Evolutionary conservation across 768 basidiomycete species (phyloP).

Genomic region (Lactarius hengduanensis): DNA sequence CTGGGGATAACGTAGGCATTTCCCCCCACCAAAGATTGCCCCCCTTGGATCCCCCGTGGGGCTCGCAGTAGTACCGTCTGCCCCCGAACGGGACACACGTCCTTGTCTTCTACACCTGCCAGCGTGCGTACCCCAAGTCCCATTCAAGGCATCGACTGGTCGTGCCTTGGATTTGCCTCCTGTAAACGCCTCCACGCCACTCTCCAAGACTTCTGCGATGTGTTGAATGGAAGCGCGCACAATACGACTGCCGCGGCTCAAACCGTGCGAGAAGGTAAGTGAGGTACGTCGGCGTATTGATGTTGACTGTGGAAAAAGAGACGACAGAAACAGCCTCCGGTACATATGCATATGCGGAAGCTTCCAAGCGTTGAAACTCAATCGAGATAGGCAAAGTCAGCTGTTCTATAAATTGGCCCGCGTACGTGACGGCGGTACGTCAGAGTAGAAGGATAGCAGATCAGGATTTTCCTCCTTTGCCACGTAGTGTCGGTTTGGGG

Average conservation of each 20-base stretch:
- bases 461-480: slow-evolving; percentile 42
- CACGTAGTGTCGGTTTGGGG: slow-evolving; percentile 57
- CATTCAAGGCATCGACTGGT: slow-evolving; percentile 50
- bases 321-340: slow-evolving; percentile 47
- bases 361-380: slow-evolving; percentile 44
- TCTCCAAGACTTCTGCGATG: slow-evolving; percentile 66
- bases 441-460: slow-evolving; percentile 34
- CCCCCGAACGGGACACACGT: slow-evolving; percentile 47
- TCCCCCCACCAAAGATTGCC: slow-evolving; percentile 46
- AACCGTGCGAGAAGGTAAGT: slow-evolving; percentile 59
- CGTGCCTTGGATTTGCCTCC: slow-evolving; percentile 16
- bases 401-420: not conserved
- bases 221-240: slow-evolving; percentile 64
- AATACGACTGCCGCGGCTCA: slow-evolving; percentile 57
- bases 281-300: slow-evolving; percentile 64
- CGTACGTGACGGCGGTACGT: slow-evolving; percentile 30
- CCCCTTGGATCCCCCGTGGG: slow-evolving; percentile 49
- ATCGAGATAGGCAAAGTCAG: not conserved
- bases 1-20: slow-evolving; percentile 68
- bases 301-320: slow-evolving; percentile 63
- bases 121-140: slow-evolving; percentile 59
- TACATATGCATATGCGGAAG: slow-evolving; percentile 39
- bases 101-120: slow-evolving; percentile 51
- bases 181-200: slow-evolving; percentile 40
- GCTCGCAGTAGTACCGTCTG: slow-evolving; percentile 46